Conservation (phyloP, 345 rosid species). For the Stellera chamaejasme region DNA sequence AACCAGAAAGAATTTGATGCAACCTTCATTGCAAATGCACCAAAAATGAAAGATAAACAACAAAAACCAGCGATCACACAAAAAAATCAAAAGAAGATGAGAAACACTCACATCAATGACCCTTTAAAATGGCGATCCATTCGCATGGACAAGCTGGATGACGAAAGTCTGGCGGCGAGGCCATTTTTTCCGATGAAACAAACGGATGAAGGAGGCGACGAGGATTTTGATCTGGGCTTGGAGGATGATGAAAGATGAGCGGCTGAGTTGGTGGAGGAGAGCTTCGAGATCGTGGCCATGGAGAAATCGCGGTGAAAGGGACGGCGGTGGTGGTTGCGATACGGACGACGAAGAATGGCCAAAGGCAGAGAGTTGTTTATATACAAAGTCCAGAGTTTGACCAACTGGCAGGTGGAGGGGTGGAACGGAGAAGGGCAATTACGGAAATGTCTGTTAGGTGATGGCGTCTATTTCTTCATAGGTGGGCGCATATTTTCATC, state of each 20-base stretch:
- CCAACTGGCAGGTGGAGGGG: conserved; percentile 11
- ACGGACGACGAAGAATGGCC: conserved; percentile 7
- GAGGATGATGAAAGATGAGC: conserved; percentile 29
- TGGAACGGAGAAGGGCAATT: conserved; percentile 4
- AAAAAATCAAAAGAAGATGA: not conserved
- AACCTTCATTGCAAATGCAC: no score
- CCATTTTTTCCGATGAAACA: conserved; percentile 18
- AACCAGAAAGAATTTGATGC: no score
- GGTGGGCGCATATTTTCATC: no score
- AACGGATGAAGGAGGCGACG: conserved; percentile 28
- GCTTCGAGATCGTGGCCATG: conserved; percentile 85
- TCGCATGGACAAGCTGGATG: conserved; percentile 41
- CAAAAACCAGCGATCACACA: not conserved
- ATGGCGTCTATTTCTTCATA: not conserved
- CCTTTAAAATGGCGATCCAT: conserved; percentile 17
- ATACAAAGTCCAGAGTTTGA: not conserved
- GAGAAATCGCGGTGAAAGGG: not conserved
- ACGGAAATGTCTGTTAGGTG: not conserved
- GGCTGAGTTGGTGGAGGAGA: conserved; percentile 33
- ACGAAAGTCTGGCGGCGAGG: conserved; percentile 31
- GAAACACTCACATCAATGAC: conserved; percentile 50
- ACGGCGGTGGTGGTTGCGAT: conserved; percentile 16
- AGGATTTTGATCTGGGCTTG: conserved; percentile 27
- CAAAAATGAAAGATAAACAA: no score
- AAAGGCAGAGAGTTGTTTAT: not conserved